phyloP scores from a whole-genome alignment of 2,329 filamentous ascomycete genomes.

The Tolypocladium ovalisporum region DNA sequence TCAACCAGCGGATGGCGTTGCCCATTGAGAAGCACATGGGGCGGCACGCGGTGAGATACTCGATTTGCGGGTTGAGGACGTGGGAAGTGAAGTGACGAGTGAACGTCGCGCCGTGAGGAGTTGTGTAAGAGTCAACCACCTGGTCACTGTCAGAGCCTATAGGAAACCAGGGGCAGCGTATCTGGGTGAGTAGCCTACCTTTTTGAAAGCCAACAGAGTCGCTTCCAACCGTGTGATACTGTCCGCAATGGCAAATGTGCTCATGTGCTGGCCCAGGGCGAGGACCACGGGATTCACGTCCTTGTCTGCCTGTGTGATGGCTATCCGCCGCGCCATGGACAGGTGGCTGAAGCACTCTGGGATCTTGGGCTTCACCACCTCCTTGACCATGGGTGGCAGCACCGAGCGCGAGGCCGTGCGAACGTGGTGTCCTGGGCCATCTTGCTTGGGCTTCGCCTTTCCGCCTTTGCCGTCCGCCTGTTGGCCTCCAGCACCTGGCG shows the following conservation, averaged over 20 bases:
- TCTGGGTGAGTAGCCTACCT: conserved; percentile 35
- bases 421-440: conserved; percentile 23
- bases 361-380: conserved; percentile 48
- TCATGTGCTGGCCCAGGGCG: conserved; percentile 81
- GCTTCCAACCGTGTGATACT: conserved; percentile 81
- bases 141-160: conserved; percentile 22
- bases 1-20: conserved; percentile 90
- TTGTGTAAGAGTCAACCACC: conserved; percentile 89
- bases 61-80: conserved; percentile 87
- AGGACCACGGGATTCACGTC: conserved; percentile 80
- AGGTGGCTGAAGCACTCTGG: conserved; percentile 74
- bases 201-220: conserved; percentile 81
- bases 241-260: conserved; percentile 77
- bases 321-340: conserved; percentile 51
- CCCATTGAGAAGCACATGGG: conserved; percentile 95
- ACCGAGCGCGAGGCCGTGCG: conserved; percentile 21
- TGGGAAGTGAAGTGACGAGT: conserved; percentile 87
- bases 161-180: neutral
- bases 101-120: conserved; percentile 72
- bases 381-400: conserved; percentile 22
- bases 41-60: conserved; percentile 86
- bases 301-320: conserved; percentile 51
- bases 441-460: conserved; percentile 36
- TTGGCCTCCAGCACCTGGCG: conserved; percentile 23
- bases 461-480: conserved; percentile 33